These are phyloP conservation scores for Verticillium longisporum DNA, from an alignment of 2,329 filamentous ascomycete genomes.

Conservation along the genomic window DNA sequence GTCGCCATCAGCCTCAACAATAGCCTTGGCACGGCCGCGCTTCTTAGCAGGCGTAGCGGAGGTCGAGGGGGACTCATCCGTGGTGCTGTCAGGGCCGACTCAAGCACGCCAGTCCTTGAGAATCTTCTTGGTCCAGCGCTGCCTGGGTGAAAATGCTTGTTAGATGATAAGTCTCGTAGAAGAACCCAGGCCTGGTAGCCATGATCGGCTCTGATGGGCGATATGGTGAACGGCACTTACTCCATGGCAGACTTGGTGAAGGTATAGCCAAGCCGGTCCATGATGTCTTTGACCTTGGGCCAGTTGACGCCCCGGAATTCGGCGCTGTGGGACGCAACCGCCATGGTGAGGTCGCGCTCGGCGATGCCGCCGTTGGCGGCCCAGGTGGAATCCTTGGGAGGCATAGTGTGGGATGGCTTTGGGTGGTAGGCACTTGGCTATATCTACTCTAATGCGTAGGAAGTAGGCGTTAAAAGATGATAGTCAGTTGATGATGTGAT, in stretches of 20 bases:
- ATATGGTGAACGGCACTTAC: constrained; percentile 17
- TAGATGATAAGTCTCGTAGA: not conserved
- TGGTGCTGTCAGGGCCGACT: constrained; percentile 1
- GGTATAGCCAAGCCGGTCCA: constrained; percentile 23
- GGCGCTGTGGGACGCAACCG: constrained; percentile 21
- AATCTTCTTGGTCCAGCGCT: constrained; percentile 31
- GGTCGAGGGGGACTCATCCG: not conserved
- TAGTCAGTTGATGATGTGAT: too few relatives aligned
- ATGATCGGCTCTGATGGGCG: too few relatives aligned
- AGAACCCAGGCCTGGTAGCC: not conserved
- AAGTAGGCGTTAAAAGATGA: too few relatives aligned
- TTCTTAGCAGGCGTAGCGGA: not conserved
- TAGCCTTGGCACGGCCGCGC: not conserved
- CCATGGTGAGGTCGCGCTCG: constrained; percentile 25
- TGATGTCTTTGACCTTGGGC: constrained; percentile 21
- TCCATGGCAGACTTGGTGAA: constrained; percentile 31
- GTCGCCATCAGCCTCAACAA: not conserved
- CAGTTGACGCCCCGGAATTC: constrained; percentile 22
- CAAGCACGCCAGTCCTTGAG: constrained; percentile 23
- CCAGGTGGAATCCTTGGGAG: not conserved
- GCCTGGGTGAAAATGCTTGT: constrained; percentile 16
- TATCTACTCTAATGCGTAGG: too few relatives aligned
- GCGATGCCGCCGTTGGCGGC: not conserved
- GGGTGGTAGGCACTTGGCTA: too few relatives aligned
- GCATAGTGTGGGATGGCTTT: not conserved